A percentile compares a stretch with the other conserved stretches of the same genome.
These are phyloP conservation scores for Ceriops tagal DNA, from an alignment of 345 rosid species.

Conservation along the genomic window DNA sequence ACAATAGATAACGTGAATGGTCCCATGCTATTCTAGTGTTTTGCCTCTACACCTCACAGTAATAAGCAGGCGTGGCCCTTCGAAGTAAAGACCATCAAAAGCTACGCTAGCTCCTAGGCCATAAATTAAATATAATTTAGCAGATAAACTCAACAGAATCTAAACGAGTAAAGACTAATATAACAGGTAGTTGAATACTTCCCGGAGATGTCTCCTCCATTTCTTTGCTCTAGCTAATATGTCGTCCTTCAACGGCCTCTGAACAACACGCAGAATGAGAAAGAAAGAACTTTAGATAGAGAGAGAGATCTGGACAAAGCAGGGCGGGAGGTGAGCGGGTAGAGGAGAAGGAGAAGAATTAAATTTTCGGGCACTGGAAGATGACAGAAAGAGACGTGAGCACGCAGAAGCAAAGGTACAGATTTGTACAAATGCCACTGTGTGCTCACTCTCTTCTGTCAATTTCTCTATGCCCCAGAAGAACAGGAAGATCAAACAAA, in stretches of 20 bases:
- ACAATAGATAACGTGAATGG: constrained; percentile 45
- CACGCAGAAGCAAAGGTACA: constrained; percentile 83
- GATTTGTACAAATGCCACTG: constrained; percentile 62
- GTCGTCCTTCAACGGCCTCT: no score
- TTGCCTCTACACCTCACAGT: constrained; percentile 33
- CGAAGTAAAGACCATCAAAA: constrained; percentile 31
- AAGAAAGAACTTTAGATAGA: neutral
- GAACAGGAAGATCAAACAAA: neutral
- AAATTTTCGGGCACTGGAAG: constrained; percentile 49
- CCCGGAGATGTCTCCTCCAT: neutral
- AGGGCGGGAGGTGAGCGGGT: constrained; percentile 13
- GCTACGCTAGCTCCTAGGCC: constrained; percentile 34
- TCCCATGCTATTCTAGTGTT: constrained; percentile 35
- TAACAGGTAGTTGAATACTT: neutral
- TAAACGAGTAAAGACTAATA: constrained; percentile 12
- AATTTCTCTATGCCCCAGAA: constrained; percentile 54
- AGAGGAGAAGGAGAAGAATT: constrained; percentile 9
- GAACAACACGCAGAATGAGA: no score
- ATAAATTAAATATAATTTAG: constrained; percentile 27
- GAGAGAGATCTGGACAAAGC: constrained; percentile 22
- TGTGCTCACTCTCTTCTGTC: constrained; percentile 99
- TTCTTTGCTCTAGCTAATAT: no score
- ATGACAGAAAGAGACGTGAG: constrained; percentile 96
- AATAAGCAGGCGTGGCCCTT: constrained; percentile 23
- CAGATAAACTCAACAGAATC: constrained; percentile 18